Evolutionary conservation across 148 eudicot genomes (phyloP).

Genomic region (Rhododendron molle): DNA sequence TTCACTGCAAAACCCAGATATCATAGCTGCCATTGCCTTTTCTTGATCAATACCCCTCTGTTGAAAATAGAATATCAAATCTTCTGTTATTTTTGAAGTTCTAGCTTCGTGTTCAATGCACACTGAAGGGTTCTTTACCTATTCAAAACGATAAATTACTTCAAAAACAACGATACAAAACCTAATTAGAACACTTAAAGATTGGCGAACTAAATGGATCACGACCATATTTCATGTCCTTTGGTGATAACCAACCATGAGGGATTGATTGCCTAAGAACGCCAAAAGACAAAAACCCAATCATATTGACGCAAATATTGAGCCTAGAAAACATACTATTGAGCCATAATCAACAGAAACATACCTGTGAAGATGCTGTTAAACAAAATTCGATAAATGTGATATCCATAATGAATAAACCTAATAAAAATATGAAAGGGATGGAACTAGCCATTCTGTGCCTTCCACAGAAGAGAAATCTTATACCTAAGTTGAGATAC

Average conservation of each 20-base stretch:
- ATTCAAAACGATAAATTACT: neutral
- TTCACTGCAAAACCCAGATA: slow-evolving; percentile 81
- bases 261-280: neutral
- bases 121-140: slow-evolving; percentile 66
- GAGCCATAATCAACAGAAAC: neutral
- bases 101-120: slow-evolving; percentile 90
- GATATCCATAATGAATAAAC: neutral
- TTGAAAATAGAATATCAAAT: slow-evolving; percentile 77
- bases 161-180: neutral
- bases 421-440: too few relatives aligned
- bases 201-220: neutral
- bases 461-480: neutral
- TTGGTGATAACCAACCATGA: neutral
- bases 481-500: neutral
- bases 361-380: neutral
- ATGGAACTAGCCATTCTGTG: too few relatives aligned
- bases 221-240: neutral
- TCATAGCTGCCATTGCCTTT: slow-evolving; percentile 87
- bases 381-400: neutral
- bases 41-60: slow-evolving; percentile 81
- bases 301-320: neutral
- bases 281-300: neutral
- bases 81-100: slow-evolving; percentile 81
- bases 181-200: neutral
- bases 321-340: neutral